A percentile compares a stretch with the other conserved stretches of the same genome.
Conservation (phyloP, 371 early-diverging fungal genomes). For the Mortierella sp. region DNA sequence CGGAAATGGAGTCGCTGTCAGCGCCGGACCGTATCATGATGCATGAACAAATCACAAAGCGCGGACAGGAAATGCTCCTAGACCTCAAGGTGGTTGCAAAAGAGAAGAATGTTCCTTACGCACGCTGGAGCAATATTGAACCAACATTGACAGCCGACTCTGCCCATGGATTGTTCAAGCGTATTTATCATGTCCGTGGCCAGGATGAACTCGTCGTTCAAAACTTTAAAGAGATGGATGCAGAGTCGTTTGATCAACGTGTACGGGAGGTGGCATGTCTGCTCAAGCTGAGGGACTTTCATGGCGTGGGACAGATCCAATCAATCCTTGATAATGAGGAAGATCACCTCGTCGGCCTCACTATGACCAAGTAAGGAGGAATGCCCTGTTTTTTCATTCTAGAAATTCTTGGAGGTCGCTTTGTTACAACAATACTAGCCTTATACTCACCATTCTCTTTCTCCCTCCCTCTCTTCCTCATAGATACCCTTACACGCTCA, state of each 20-base stretch:
- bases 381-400: no score
- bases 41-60: conserved; percentile 41
- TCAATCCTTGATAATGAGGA: conserved; percentile 50
- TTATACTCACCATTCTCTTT: neutral
- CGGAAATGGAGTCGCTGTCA: conserved; percentile 21
- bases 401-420: no score
- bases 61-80: conserved; percentile 32
- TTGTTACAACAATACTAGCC: no score
- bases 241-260: conserved; percentile 54
- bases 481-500: conserved; percentile 69
- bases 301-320: conserved; percentile 55
- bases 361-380: conserved; percentile 53
- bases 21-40: conserved; percentile 26
- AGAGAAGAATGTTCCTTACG: conserved; percentile 46
- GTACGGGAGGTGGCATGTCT: conserved; percentile 56
- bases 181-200: conserved; percentile 55
- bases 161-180: conserved; percentile 58
- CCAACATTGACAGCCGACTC: conserved; percentile 56
- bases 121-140: conserved; percentile 46
- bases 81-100: conserved; percentile 40
- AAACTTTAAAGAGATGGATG: conserved; percentile 56
- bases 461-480: no score
- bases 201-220: conserved; percentile 43
- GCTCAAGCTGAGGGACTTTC: conserved; percentile 35
- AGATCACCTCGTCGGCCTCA: conserved; percentile 48